Evolutionary conservation across 2,329 filamentous ascomycete species (phyloP).

Genomic region (Elsinoe perseae): DNA sequence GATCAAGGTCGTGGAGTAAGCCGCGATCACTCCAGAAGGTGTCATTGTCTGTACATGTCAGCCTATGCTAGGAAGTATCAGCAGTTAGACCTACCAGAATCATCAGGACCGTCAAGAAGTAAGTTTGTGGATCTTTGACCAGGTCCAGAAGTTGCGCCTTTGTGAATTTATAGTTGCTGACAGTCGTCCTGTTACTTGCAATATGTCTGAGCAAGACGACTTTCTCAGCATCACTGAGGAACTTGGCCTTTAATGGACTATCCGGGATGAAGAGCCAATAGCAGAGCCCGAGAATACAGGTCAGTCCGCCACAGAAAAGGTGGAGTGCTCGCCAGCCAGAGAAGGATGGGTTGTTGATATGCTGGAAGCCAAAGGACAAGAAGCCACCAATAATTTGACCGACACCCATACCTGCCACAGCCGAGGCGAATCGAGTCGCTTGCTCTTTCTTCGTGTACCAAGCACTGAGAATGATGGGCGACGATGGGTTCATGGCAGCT

Average conservation of each 20-base stretch:
- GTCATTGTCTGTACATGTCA: slow-evolving; percentile 25
- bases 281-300: slow-evolving; percentile 5
- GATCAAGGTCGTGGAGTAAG: slow-evolving; percentile 49
- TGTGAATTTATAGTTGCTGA: slow-evolving; percentile 40
- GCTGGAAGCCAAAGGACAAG: slow-evolving; percentile 50
- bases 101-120: slow-evolving; percentile 22
- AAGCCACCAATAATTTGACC: slow-evolving; percentile 51
- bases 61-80: neutral
- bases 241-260: slow-evolving; percentile 60
- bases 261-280: slow-evolving; percentile 45
- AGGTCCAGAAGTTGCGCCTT: slow-evolving; percentile 47
- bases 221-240: slow-evolving; percentile 49
- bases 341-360: slow-evolving; percentile 25
- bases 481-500: slow-evolving; percentile 43
- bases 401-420: slow-evolving; percentile 56
- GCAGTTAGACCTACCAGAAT: neutral
- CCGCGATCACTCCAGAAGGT: slow-evolving; percentile 42
- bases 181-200: slow-evolving; percentile 34
- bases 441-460: slow-evolving; percentile 43
- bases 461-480: slow-evolving; percentile 46
- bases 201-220: slow-evolving; percentile 39
- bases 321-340: slow-evolving; percentile 15
- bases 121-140: slow-evolving; percentile 53
- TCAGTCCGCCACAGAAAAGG: slow-evolving; percentile 12
- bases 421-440: slow-evolving; percentile 53